These are phyloP conservation scores for Pythium periplocum DNA, from an alignment of 352 stramenopile genomes.

Conservation along the genomic window DNA sequence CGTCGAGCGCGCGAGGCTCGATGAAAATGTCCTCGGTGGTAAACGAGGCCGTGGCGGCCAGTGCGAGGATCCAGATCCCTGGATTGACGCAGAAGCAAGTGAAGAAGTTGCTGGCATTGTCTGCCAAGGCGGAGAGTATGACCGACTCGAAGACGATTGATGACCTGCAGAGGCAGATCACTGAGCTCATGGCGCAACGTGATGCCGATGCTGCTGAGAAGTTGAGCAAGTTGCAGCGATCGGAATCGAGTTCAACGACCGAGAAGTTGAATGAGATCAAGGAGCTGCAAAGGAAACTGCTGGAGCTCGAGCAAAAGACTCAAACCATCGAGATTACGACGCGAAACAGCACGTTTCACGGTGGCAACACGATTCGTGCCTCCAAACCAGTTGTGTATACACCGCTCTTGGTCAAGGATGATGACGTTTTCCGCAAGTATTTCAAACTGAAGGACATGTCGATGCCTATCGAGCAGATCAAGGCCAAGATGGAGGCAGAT, in stretches of 20 bases:
- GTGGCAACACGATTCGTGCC: slow-evolving; percentile 10
- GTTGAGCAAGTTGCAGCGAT: slow-evolving; percentile 20
- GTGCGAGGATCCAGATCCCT: slow-evolving; percentile 31
- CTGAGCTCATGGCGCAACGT: slow-evolving; percentile 54
- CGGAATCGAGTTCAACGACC: slow-evolving; percentile 25
- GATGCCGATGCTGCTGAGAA: slow-evolving; percentile 17
- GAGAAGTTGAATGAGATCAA: slow-evolving; percentile 74
- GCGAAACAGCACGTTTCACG: slow-evolving; percentile 8
- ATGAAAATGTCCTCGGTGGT: slow-evolving; percentile 8
- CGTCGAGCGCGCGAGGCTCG: slow-evolving; percentile 15
- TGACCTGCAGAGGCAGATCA: slow-evolving; percentile 67
- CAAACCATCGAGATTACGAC: slow-evolving; percentile 39
- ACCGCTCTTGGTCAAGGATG: slow-evolving; percentile 60
- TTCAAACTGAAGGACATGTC: slow-evolving; percentile 80
- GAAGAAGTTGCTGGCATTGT: slow-evolving; percentile 63
- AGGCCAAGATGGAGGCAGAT: slow-evolving; percentile 73
- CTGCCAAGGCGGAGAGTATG: slow-evolving; percentile 44
- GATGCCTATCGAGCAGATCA: slow-evolving; percentile 79
- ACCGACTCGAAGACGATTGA: slow-evolving; percentile 44
- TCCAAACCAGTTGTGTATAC: slow-evolving; percentile 40
- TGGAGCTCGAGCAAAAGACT: slow-evolving; percentile 70
- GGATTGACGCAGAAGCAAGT: slow-evolving; percentile 58
- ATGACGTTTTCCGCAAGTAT: slow-evolving; percentile 69
- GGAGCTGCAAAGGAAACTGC: slow-evolving; percentile 66
- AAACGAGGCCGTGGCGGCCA: not conserved